Evolutionary conservation across 176 grass and related monocot genomes (phyloP).

Genomic region (Hsuehochloa calcarea): DNA sequence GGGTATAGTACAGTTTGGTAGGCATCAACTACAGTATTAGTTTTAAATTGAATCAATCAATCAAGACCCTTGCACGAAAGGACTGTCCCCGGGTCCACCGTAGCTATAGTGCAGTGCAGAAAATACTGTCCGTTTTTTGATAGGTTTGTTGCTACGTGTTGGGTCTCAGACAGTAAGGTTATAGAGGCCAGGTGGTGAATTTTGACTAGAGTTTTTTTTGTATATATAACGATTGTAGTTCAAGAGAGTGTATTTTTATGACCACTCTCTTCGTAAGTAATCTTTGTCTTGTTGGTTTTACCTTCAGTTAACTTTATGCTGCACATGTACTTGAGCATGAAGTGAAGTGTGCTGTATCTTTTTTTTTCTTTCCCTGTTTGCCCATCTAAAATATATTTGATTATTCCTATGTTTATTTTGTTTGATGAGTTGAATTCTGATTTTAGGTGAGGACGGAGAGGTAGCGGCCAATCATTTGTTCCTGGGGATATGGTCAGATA

Average conservation of each 20-base stretch:
- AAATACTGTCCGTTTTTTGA: background rate
- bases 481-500: constrained; percentile 86
- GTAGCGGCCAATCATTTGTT: constrained; percentile 76
- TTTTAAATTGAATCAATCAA: constrained; percentile 33
- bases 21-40: constrained; percentile 10
- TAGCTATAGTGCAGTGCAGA: constrained; percentile 4
- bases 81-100: background rate
- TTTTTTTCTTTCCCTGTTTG: background rate
- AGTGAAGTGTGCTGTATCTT: background rate
- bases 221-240: background rate
- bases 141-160: constrained; percentile 20
- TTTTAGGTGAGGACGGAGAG: constrained; percentile 66
- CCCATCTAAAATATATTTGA: background rate
- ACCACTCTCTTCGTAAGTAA: background rate
- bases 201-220: constrained; percentile 11
- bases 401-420: background rate
- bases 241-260: background rate
- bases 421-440: constrained; percentile 24
- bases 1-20: constrained; percentile 11
- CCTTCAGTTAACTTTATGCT: background rate
- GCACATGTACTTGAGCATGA: background rate
- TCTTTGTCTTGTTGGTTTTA: constrained; percentile 3
- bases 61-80: constrained; percentile 25
- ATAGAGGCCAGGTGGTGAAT: background rate
- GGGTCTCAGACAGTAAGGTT: constrained; percentile 7